Evolutionary conservation across 495 filamentous ascomycete species (phyloP).

Genomic region (Xylaria grammica): DNA sequence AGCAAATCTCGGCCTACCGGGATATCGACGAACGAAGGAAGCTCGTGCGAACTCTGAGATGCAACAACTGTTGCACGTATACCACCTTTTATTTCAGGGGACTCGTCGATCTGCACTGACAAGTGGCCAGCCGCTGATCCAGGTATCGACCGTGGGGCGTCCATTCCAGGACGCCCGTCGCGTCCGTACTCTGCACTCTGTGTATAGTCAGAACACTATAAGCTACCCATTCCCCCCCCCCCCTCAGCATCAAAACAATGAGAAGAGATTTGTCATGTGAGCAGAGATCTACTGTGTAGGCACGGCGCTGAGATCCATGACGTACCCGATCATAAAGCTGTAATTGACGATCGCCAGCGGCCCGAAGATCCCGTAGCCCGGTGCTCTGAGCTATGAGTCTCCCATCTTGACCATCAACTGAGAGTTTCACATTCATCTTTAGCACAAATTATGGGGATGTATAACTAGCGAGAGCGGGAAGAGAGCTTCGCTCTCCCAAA

Average conservation of each 20-base stretch:
- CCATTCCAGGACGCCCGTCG: constrained; percentile 23
- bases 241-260: not conserved
- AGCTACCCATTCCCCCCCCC: not conserved
- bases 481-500: not conserved
- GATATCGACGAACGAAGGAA: not conserved
- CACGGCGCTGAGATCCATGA: not conserved
- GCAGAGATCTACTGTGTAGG: not conserved
- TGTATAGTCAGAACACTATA: not conserved
- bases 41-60: constrained; percentile 12
- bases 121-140: constrained; percentile 26
- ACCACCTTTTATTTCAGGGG: constrained; percentile 28
- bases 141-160: constrained; percentile 21
- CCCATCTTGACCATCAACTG: constrained; percentile 8
- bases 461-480: not conserved
- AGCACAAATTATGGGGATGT: not conserved
- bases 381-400: constrained; percentile 1
- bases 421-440: constrained; percentile 11
- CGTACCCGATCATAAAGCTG: constrained; percentile 3
- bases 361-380: not conserved
- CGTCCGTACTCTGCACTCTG: constrained; percentile 13
- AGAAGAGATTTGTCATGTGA: not conserved
- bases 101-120: constrained; percentile 37
- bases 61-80: constrained; percentile 21
- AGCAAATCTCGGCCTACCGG: constrained; percentile 8
- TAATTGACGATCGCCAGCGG: not conserved